Evolutionary conservation across 768 basidiomycete genomes (phyloP), one percentile per base, ranked within the genome.

Genomic region (Rhizopogon vesiculosus): DNA sequence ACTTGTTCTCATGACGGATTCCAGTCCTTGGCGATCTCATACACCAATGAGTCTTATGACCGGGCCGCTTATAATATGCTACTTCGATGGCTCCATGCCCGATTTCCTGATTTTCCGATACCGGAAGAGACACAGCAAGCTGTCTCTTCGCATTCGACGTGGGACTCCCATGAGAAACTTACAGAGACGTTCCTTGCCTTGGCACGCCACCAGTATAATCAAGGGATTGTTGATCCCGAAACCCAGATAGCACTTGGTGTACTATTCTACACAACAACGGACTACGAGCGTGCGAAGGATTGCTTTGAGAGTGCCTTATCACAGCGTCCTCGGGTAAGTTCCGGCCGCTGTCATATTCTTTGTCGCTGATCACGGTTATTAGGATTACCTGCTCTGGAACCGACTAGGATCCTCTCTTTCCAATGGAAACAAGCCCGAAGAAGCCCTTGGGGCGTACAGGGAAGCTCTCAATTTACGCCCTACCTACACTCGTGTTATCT

Each of bases 361-460:
- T 33, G 42, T 52, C 29, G 53, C 42, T 18, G 31, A 42, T 42
- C 10, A 40, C 16, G 9, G 19, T 45, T 44, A 45, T 15, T 56
- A 84, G 89, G 97, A 99, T 71, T 98, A 93, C 69, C 74, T 93
- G 5, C 70, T 98, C 12, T 99, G 97, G 97, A 99, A 99, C 69
- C 78, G 97, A 50, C 75, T 97, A 13, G 97, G 97, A 5, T 97
- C 95, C 2, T 92, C 89, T 4, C 78, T 99, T 25, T 96, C 94
- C 6, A 99, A 99, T 67, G 93, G 92, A 1, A 91, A 83, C 61
- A 89, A 91, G 59, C 93, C 97, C 0, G 97, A 98, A 69, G 93
- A 95, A 68, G 95, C 96, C 3, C 73, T 93, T 8, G 89, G 88
- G 15, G 90, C 88, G 13, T 97, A 99, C 68, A 80, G 90, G 56